These are phyloP conservation scores for Teunomyces funiuensis DNA, from an alignment of 805 yeast species.

Conservation along the genomic window DNA sequence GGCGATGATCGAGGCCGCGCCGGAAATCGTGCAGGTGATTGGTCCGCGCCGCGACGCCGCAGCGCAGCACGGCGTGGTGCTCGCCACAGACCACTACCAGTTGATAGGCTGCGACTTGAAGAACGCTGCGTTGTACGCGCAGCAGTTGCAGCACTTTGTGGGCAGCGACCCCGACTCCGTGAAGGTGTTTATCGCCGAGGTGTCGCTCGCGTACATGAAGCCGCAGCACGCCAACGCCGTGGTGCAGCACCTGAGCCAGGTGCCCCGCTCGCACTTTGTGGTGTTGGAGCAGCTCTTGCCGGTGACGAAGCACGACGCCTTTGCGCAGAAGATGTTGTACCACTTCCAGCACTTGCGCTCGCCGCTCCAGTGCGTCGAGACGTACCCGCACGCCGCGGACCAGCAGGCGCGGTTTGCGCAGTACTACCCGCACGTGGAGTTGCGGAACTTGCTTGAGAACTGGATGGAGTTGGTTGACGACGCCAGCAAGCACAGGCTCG, in stretches of 20 bases:
- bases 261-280: conserved; percentile 57
- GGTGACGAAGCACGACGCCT: conserved; percentile 59
- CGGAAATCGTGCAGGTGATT: conserved; percentile 47
- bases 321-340: conserved; percentile 70
- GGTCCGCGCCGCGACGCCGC: conserved; percentile 25
- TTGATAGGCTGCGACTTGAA: conserved; percentile 70
- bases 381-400: conserved; percentile 50
- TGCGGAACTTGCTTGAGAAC: conserved; percentile 53
- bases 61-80: conserved; percentile 20
- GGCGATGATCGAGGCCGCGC: conserved; percentile 47
- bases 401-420: conserved; percentile 52
- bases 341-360: conserved; percentile 68
- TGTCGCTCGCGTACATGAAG: conserved; percentile 77
- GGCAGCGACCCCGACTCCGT: conserved; percentile 28
- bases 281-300: conserved; percentile 74
- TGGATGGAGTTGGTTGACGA: conserved; percentile 51
- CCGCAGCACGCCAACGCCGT: conserved; percentile 64
- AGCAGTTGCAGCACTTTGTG: conserved; percentile 25
- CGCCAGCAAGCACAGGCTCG: conserved; percentile 41
- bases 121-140: conserved; percentile 37
- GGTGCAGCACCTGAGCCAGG: conserved; percentile 46
- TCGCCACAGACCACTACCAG: conserved; percentile 45
- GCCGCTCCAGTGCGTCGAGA: conserved; percentile 63
- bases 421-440: conserved; percentile 52
- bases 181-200: conserved; percentile 75